Base-by-base conservation (phyloP, 2,329 filamentous ascomycete genomes). In the Didymella arachidicola region DNA sequence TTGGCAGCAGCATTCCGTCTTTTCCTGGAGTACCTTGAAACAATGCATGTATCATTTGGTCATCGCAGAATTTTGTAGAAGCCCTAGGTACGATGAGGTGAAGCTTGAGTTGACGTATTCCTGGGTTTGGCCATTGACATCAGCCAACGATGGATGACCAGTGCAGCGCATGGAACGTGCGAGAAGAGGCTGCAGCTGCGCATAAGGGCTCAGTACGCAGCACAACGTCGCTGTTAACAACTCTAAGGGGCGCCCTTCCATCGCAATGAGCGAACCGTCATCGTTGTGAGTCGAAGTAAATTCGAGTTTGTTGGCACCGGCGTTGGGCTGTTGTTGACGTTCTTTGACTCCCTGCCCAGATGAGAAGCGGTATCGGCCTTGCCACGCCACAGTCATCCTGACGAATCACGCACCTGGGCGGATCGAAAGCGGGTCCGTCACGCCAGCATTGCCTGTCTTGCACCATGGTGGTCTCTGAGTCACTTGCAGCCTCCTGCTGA, bases 401-500 rank as follows among this genome's bases (percentile, higher is more conserved):
- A 59, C 71, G 67, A 74, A 72, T 74, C 68, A 73, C 43, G 60
- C 58, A 57, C 34, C 50, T 53, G 63, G 66, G 69, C 68, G 63
- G 62, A 59, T 55, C 62, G 59, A 61, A 57, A 51, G 43, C 62
- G 67, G 44, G 53, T 47, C 62, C 48, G 67, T 66, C 65, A 70
- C 64, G 64, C 70, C 66, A 72, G 65, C 56, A 54, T 54, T 54
- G 50, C 56, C 50, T 54, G 46, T 36, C 55, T 53, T 53, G 49
- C 55, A 39, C 44, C 44, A 61, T 70, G 26, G 57, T 65, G 64
- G 63, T 67, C 66, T 72, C 68, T 76, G 73, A 76, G 68, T 76
- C 73, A 76, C 72, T 36, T 70, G 62, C 61, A 65, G 70, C 64
- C 72, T 72, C 41, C 50, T 71, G 67, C 50, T 71, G 67, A 73